Evolutionary conservation across 768 basidiomycete genomes (phyloP).

Genomic region (Megacollybia marginata): DNA sequence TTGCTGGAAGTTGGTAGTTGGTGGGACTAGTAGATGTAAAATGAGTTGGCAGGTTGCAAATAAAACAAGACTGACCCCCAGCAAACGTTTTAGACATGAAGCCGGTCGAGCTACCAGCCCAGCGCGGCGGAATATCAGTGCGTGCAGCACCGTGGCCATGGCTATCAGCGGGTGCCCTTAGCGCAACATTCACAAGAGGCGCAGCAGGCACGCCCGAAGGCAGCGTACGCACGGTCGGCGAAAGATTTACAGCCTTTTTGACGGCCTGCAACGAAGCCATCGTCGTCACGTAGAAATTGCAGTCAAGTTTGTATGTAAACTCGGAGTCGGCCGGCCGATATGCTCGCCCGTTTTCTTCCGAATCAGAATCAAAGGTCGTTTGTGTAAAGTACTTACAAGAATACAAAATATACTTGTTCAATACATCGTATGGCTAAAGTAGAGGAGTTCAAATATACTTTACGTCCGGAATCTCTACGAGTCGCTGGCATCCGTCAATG

Average conservation of each 20-base stretch:
- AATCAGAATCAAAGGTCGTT: too few relatives aligned
- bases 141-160: slow-evolving; percentile 53
- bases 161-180: slow-evolving; percentile 50
- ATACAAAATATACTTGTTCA: too few relatives aligned
- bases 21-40: slow-evolving; percentile 31
- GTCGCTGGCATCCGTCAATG: too few relatives aligned
- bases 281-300: neutral
- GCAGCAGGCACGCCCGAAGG: slow-evolving; percentile 76
- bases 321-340: neutral
- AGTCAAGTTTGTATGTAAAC: neutral
- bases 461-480: neutral
- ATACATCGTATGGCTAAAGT: too few relatives aligned
- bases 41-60: neutral
- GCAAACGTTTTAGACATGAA: slow-evolving; percentile 48
- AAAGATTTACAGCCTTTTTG: slow-evolving; percentile 77
- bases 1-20: slow-evolving; percentile 49
- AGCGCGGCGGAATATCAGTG: slow-evolving; percentile 54
- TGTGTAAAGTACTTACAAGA: too few relatives aligned
- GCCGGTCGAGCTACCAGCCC: slow-evolving; percentile 51
- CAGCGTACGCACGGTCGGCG: slow-evolving; percentile 74
- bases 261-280: slow-evolving; percentile 69
- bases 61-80: slow-evolving; percentile 40
- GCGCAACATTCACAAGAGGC: slow-evolving; percentile 66
- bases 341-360: too few relatives aligned
- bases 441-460: neutral